phyloP scores from a whole-genome alignment of 179 eudicot species.

The Spinacia oleracea region DNA sequence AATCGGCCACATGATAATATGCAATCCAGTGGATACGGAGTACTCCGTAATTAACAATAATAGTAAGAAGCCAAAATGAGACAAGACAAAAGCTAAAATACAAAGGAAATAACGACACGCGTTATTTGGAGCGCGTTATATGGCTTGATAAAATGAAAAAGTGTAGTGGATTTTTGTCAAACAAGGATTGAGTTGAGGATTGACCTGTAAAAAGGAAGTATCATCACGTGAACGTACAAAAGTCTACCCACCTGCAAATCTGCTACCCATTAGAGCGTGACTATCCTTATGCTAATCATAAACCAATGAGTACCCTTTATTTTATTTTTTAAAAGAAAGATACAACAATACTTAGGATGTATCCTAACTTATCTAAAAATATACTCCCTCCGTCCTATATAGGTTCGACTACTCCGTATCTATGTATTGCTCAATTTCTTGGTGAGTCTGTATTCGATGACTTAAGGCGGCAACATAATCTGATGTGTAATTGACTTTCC shows the following conservation, averaged over 20 bases:
- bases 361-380: too few species aligned
- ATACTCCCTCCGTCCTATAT: too few species aligned
- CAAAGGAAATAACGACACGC: neutral
- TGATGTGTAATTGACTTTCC: too few species aligned
- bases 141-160: neutral
- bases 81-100: slow-evolving; percentile 13
- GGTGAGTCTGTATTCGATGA: too few species aligned
- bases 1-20: too few species aligned
- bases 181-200: neutral
- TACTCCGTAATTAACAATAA: neutral
- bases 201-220: slow-evolving; percentile 1
- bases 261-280: neutral
- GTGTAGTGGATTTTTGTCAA: neutral
- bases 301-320: too few species aligned
- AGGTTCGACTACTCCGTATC: too few species aligned
- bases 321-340: too few species aligned
- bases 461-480: too few species aligned
- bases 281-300: neutral
- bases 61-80: neutral
- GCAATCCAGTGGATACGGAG: too few species aligned
- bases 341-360: too few species aligned
- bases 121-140: slow-evolving; percentile 2
- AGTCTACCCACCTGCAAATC: slow-evolving; percentile 9
- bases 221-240: slow-evolving; percentile 5
- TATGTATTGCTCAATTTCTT: too few species aligned